Base-by-base conservation (phyloP, 2,329 filamentous ascomycete species). In the Xylaria sp. region DNA sequence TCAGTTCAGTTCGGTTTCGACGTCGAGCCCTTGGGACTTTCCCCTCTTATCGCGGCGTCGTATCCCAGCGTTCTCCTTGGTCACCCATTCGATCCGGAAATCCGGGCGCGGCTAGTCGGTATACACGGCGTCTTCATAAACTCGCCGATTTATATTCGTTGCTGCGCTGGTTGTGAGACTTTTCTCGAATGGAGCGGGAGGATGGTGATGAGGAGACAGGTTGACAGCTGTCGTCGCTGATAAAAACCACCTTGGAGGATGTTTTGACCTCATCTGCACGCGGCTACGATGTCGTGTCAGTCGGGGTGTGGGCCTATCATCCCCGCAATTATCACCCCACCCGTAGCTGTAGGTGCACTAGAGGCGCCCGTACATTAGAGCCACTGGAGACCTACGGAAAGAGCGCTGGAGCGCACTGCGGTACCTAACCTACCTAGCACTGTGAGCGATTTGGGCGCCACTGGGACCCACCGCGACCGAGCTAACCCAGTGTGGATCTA, bases 11-110 rank as follows among this genome's bases (percentile, higher is more conserved):
- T 64, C 62, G 23, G 23, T 30, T 30, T 30, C 23, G 58, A 62
- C 58, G 62, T 64, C 11, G 59, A 63, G 59, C 62, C 52, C 54
- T 50, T 59, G 54, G 54, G 19, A 47, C 49, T 63, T 30, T 62
- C 62, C 62, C 62, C 62, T 63, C 62, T 60, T 62, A 60, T 62
- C 60, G 55, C 52, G 53, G 50, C 54, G 56, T 59, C 53, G 62
- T 60, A 62, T 64, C 55, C 58, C 53, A 54, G 48, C 42, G 48
- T 37, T 46, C 54, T 59, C 57, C 57, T 58, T 57, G 59, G 53
- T 52, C 57, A 46, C 59, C 58, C 60, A 60, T 60, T 57, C 53
- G 55, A 56, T 64, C 55, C 34, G 59, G 53, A 47, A 54, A 49
- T 55, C 59, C 60, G 52, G 60, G 52, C 59, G 49, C 57, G 54